Evolutionary conservation across 2,329 filamentous ascomycete species (phyloP).

Genomic region (Colletotrichum cordylinicola): DNA sequence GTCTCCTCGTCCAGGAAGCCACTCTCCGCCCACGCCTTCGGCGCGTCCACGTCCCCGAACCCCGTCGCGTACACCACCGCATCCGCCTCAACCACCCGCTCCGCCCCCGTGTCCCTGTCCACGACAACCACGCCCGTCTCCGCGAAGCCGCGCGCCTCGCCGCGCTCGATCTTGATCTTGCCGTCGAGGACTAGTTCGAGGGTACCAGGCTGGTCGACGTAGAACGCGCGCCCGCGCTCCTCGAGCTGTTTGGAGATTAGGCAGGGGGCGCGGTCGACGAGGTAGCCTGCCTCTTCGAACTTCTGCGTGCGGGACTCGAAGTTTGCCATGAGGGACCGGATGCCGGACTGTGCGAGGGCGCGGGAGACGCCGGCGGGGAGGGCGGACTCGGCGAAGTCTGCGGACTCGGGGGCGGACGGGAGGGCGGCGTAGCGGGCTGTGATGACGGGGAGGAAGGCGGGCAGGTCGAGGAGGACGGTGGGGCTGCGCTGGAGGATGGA

Average conservation of each 20-base stretch:
- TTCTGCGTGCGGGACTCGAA: constrained; percentile 48
- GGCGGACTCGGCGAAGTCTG: constrained; percentile 50
- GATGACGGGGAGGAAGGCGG: constrained; percentile 40
- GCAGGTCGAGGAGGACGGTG: constrained; percentile 53
- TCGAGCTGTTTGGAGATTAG: background rate
- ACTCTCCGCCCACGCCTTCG: constrained; percentile 26
- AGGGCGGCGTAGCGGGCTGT: constrained; percentile 41
- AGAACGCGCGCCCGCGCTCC: constrained; percentile 24
- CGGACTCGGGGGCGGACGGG: constrained; percentile 49
- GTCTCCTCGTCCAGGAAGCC: constrained; percentile 5
- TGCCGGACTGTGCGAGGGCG: constrained; percentile 45
- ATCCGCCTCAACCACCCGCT: constrained; percentile 37
- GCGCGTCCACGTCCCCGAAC: constrained; percentile 41
- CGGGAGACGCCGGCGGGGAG: constrained; percentile 53
- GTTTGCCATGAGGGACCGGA: constrained; percentile 39
- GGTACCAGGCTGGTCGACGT: constrained; percentile 42
- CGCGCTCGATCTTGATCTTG: constrained; percentile 40
- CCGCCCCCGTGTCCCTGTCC: constrained; percentile 27
- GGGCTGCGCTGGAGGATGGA: constrained; percentile 59
- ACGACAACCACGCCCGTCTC: constrained; percentile 28
- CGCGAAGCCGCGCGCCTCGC: constrained; percentile 33
- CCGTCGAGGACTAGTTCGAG: constrained; percentile 41
- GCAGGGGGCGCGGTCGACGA: background rate
- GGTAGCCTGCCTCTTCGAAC: constrained; percentile 50
- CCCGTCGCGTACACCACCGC: constrained; percentile 49